Base-by-base conservation (phyloP, 768 basidiomycete genomes). In the Phanerochaete carnosa region DNA sequence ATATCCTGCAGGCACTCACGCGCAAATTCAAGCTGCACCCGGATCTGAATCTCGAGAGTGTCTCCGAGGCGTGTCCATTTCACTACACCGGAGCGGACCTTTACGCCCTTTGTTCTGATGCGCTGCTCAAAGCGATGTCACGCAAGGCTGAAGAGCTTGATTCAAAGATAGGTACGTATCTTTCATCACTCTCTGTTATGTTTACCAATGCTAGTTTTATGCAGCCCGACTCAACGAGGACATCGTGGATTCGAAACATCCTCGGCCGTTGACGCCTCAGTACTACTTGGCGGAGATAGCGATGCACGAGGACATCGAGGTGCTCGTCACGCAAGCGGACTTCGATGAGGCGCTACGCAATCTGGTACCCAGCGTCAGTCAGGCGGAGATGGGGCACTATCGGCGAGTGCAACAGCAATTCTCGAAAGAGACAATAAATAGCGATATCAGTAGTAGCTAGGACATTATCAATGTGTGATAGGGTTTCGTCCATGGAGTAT, bases 31-130 rank as follows among this genome's bases (percentile, higher is more conserved):
- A 83, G 35, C 81, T 98, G 26, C 83, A 91, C 65, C 80, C 88
- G 0, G 76, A 74, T 52, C 77, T 95, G 8, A 77, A 87, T 65
- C 82, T 98, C 7, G 71, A 73, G 22, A 62, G 67, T 8, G 73
- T 99, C 46, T 92, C 90, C 23, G 78, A 85, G 28, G 75, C 76
- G 33, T 98, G 95, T 62, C 89, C 94, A 0, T 93, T 95, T 79
- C 94, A 95, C 70, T 95, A 89, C 70, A 98, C 97, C 2, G 97
- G 97, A 46, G 97, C 97, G 45, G 97, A 99, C 72, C 95, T 98
- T 64, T 98, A 99, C 76, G 97, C 97, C 0, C 77, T 99, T 9
- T 98, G 97, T 73, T 91, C 94, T 5, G 96, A 99, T 73, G 95
- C 97, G 1, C 86, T 99, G 82, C 79, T 99, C 59, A 91, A 92